phyloP scores from a whole-genome alignment of 805 yeast genomes.

The Maudiozyma saulgeensis region DNA sequence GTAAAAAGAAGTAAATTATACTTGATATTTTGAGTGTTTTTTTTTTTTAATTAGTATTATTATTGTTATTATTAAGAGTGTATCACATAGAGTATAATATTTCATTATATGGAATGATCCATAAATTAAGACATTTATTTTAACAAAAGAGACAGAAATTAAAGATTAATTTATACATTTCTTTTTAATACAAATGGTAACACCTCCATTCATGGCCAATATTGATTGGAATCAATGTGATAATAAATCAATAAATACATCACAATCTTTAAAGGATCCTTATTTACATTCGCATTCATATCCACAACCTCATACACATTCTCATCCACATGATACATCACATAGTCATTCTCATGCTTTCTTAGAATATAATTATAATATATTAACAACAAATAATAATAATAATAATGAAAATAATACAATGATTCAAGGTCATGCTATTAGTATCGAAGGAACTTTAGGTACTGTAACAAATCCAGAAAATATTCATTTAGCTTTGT shows the following conservation, averaged over 20 bases:
- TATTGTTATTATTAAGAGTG: too few species aligned
- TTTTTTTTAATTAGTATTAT: too few species aligned
- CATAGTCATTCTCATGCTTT: constrained; percentile 1
- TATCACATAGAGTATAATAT: too few species aligned
- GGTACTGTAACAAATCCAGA: constrained; percentile 7
- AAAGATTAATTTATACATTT: not conserved
- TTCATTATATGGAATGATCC: not conserved
- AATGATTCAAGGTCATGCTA: not conserved
- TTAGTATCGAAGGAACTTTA: not conserved
- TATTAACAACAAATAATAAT: not conserved
- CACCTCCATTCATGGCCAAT: not conserved
- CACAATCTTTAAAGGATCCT: not conserved
- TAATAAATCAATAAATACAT: not conserved
- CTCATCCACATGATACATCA: constrained; percentile 3
- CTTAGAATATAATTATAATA: not conserved
- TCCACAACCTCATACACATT: constrained; percentile 1
- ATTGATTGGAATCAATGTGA: not conserved
- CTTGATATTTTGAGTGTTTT: too few species aligned
- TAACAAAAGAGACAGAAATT: not conserved
- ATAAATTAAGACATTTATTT: not conserved
- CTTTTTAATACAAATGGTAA: not conserved
- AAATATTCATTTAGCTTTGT: constrained; percentile 6
- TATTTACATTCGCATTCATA: constrained; percentile 1
- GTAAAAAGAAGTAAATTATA: too few species aligned
- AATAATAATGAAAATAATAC: not conserved